phyloP scores from a whole-genome alignment of 352 stramenopile species.

The Pythium rhizo-oryzae region DNA sequence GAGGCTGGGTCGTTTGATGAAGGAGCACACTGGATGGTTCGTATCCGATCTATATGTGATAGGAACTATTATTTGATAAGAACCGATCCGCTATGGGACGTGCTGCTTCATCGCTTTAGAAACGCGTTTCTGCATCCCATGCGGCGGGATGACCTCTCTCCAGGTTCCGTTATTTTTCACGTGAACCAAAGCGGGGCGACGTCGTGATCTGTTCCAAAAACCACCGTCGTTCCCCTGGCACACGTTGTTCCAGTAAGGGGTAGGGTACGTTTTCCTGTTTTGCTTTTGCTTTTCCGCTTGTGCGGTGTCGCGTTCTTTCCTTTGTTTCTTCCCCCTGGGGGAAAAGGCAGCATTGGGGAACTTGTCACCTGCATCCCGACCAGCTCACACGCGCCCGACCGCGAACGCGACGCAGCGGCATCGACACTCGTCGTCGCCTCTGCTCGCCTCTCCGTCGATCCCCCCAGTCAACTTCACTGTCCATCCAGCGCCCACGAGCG shows the following conservation, averaged over 20 bases:
- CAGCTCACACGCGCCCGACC: background rate
- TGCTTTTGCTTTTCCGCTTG: background rate
- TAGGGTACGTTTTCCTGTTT: background rate
- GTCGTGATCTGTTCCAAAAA: slow-evolving; percentile 5
- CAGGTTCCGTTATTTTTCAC: background rate
- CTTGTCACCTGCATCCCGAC: background rate
- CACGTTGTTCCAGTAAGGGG: background rate
- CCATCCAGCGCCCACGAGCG: too few species aligned
- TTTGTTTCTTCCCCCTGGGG: background rate
- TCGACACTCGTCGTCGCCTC: too few species aligned
- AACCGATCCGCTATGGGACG: too few species aligned
- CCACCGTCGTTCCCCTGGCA: background rate
- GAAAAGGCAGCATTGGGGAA: background rate
- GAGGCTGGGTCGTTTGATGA: too few species aligned
- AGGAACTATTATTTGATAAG: too few species aligned
- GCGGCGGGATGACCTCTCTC: slow-evolving; percentile 1
- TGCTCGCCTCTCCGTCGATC: background rate
- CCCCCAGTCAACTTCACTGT: too few species aligned
- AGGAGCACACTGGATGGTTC: background rate
- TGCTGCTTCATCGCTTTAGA: background rate
- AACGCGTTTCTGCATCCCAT: background rate
- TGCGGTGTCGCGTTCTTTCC: background rate
- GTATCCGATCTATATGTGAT: background rate
- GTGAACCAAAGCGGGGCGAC: background rate
- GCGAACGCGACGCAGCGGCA: too few species aligned